phyloP scores from a whole-genome alignment of 2,329 filamentous ascomycete species.

The Lachnellula hyalina region DNA sequence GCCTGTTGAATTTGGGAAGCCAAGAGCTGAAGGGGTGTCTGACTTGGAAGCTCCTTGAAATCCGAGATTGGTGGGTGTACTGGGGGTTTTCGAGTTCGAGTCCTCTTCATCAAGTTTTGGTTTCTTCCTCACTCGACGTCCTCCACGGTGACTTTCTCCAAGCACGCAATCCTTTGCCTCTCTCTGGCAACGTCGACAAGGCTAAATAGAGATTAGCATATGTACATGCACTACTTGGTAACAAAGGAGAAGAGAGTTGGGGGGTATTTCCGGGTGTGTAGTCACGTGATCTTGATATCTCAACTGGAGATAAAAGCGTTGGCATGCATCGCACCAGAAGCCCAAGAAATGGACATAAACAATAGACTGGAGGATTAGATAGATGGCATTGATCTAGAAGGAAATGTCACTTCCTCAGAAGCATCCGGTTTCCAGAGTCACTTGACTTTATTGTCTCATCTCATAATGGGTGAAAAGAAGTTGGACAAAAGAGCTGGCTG shows the following conservation, averaged over 20 bases:
- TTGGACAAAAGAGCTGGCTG: neutral
- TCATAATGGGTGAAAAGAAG: neutral
- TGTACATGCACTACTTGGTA: neutral
- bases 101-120: conserved; percentile 20
- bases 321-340: too few species aligned
- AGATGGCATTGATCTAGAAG: too few species aligned
- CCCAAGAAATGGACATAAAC: too few species aligned
- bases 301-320: neutral
- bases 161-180: conserved; percentile 30
- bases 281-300: neutral
- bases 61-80: conserved; percentile 1
- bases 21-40: conserved; percentile 1
- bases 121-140: conserved; percentile 30
- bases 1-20: conserved; percentile 6
- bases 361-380: too few species aligned
- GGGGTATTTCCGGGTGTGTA: neutral
- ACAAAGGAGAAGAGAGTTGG: too few species aligned
- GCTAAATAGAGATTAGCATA: conserved; percentile 16
- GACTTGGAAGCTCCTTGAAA: conserved; percentile 4
- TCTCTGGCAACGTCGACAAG: conserved; percentile 31
- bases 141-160: conserved; percentile 30
- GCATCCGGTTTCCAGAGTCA: neutral
- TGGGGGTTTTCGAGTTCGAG: neutral
- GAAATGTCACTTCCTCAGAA: too few species aligned
- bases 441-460: neutral